Percentiles rank a stretch among this genome's conserved stretches.
Conservation (phyloP, 192 early-diverging fungal genomes). For the Backusella psychrophila region DNA sequence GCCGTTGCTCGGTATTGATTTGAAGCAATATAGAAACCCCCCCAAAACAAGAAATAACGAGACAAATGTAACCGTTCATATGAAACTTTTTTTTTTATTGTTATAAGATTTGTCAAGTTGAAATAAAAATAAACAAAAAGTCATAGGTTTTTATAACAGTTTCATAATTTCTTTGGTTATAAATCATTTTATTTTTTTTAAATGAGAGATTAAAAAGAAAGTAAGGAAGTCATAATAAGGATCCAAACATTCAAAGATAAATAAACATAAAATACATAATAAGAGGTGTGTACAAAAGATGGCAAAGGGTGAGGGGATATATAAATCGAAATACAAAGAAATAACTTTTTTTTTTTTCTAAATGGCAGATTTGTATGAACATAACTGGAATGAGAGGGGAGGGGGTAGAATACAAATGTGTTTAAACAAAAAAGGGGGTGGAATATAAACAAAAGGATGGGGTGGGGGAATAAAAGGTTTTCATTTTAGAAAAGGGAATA, state of each 20-base stretch:
- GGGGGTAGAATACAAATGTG: background rate
- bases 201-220: background rate
- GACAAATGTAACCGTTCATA: background rate
- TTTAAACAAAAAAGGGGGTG: background rate
- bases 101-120: background rate
- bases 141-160: background rate
- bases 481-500: background rate
- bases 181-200: background rate
- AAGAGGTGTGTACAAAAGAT: background rate
- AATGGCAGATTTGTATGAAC: background rate
- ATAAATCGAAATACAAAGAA: background rate
- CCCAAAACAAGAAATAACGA: background rate
- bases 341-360: background rate
- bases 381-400: background rate
- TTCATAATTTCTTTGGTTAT: background rate
- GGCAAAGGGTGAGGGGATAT: background rate
- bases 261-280: conserved; percentile 6
- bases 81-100: background rate
- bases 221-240: conserved; percentile 2
- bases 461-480: background rate
- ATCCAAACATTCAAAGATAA: background rate
- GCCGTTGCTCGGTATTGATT: background rate
- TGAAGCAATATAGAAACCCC: background rate
- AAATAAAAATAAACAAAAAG: background rate
- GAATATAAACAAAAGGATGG: background rate